Evolutionary conservation across 164 flowering plant species (phyloP).

Genomic region (Vitis cinerea): DNA sequence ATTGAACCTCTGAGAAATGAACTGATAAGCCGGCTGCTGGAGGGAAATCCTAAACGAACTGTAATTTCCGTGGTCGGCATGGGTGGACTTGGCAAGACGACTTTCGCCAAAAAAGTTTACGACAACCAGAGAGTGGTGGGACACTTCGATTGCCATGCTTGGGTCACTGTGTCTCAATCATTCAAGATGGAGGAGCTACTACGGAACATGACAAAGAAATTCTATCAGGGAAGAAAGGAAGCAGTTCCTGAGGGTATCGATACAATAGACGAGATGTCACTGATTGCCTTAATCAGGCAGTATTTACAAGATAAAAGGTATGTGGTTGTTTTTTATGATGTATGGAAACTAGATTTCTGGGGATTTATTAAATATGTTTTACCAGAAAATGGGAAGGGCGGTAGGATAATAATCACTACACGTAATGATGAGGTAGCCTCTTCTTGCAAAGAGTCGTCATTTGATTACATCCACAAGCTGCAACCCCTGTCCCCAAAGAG

Average conservation of each 20-base stretch:
- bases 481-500: background rate
- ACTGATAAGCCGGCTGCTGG: constrained; percentile 2
- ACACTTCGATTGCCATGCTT: constrained; percentile 12
- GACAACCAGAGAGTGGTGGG: background rate
- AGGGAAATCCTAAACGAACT: background rate
- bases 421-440: background rate
- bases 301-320: no score
- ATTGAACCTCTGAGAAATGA: constrained; percentile 4
- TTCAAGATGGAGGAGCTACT: constrained; percentile 11
- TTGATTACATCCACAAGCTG: background rate
- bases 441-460: background rate
- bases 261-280: background rate
- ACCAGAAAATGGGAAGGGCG: no score
- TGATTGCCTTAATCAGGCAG: background rate
- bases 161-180: constrained; percentile 16
- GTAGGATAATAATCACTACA: no score
- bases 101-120: constrained; percentile 28
- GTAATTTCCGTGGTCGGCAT: constrained; percentile 27
- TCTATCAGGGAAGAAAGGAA: background rate
- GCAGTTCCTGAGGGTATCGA: background rate
- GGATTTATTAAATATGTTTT: no score
- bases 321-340: no score
- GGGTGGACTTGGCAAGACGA: constrained; percentile 44
- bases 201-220: constrained; percentile 2
- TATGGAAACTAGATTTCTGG: no score